Base-by-base conservation (phyloP, 2,329 filamentous ascomycete genomes). In the Cladorrhinum sp. region DNA sequence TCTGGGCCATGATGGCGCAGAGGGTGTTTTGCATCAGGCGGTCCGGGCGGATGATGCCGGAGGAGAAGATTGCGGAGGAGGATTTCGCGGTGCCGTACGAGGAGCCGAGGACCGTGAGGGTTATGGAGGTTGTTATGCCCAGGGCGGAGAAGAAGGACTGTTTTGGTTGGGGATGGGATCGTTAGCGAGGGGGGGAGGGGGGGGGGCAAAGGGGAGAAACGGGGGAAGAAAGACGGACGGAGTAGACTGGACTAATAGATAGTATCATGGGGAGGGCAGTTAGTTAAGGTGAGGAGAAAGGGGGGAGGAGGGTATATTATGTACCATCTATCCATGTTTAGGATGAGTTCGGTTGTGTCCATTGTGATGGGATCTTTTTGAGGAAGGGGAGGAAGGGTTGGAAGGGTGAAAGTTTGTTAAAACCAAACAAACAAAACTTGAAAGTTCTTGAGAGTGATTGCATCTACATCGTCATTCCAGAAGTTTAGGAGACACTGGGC, bases 1-100 rank as follows among this genome's bases (percentile, higher is more conserved):
- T 99, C 96, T 95, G 95, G 84, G 95, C 94, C 95, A 99, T 98
- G 87, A 99, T 96, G 79, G 98, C 94, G 76, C 94, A 94, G 68
- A 98, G 92, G 78, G 97, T 59, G 50, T 46, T 59, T 26, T 64
- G 61, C 56, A 64, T 63, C 16, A 65, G 30, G 52, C 62, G 82
- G 78, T 99, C 95, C 76, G 95, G 95, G 78, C 95, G 86, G 71
- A 99, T 86, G 73, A 98, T 92, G 89, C 93, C 94, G 89, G 97
- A 97, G 70, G 92, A 91, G 69, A 92, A 92, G 75, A 99, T 96
- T 86, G 95, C 95, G 70, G 97, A 93, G 82, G 94, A 93, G 74
- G 95, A 96, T 86, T 99, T 99, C 76, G 95, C 95, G 70, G 95
- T 99, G 80, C 95, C 95, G 81, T 98, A 99, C 70, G 94, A 92